Evolutionary conservation across 1,139 yeast genomes (phyloP), one percentile per base, ranked within the genome.

Genomic region (Magnusiomyces magnusii): DNA sequence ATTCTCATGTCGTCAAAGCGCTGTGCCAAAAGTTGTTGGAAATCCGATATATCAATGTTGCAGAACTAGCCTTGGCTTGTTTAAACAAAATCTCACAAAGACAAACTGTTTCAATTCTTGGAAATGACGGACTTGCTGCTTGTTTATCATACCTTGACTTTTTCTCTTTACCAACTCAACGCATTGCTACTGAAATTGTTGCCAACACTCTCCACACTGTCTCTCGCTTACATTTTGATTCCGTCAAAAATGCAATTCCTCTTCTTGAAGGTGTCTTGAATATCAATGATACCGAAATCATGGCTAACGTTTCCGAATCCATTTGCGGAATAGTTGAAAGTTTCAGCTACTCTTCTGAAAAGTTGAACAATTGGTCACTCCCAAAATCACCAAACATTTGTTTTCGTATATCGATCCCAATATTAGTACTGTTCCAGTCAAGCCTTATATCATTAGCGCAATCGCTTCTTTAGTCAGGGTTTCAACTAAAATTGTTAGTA

Each of bases 91-190:
- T 76, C 2, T 74, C 78, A 0, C 65, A 59, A 7, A 73, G 72
- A 41, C 73, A 67, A 62, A 76, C 78, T 0, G 59, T 63, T n/a
- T 64, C 69, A 5, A 69, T 76, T 17, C 67, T 73, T 7, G 64
- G 69, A 34, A 72, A 83, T 60, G 85, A 87, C 47, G 87, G 95
- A 7, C 72, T 92, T 25, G 74, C 79, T 2, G 84, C 90, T 0
- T 85, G 90, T 63, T 72, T 93, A 53, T 83, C 82, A 66, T 89
- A 85, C 68, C 77, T 91, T 63, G 99, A 93, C 70, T 93, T 93
- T 68, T 86, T 93, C 70, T 88, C 97, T 0, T 80, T 86, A 31
- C 96, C 90, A 72, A 90, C 96, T 0, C 99, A 93, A 71, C 77
- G 96, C 60, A 87, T 90, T 64, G 90, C 96, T 36, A 75, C 92